phyloP scores from a whole-genome alignment of 371 early-diverging fungal species.

The Syncephalis fuscata region DNA sequence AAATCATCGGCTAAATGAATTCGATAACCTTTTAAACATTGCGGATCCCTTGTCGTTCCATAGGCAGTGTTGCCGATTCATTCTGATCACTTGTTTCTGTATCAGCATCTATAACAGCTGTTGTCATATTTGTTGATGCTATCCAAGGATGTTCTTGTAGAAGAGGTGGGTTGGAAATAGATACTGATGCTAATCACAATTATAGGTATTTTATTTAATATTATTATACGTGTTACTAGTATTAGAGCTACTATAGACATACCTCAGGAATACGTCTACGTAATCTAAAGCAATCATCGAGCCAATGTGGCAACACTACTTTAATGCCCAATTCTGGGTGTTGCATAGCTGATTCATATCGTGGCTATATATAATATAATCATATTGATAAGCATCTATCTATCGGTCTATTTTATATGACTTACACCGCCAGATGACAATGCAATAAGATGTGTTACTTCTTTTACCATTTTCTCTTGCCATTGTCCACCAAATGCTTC shows the following conservation, averaged over 20 bases:
- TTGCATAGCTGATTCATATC: conserved; percentile 19
- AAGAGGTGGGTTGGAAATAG: conserved; percentile 10
- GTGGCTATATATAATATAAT: background rate
- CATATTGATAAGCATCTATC: no score
- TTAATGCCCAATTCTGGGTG: conserved; percentile 10
- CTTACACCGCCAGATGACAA: conserved; percentile 25
- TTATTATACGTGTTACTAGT: conserved; percentile 1
- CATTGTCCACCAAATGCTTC: conserved; percentile 37
- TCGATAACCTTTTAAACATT: conserved; percentile 5
- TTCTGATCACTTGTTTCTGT: conserved; percentile 14
- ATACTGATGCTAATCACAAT: conserved; percentile 17
- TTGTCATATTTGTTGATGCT: conserved; percentile 9
- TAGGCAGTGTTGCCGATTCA: background rate
- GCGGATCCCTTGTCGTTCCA: background rate
- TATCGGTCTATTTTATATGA: background rate
- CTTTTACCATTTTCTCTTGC: conserved; percentile 15
- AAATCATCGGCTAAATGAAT: conserved; percentile 10
- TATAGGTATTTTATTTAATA: conserved; percentile 25
- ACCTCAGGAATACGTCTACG: conserved; percentile 26
- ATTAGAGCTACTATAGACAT: conserved; percentile 1
- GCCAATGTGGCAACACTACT: conserved; percentile 60
- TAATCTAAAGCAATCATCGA: conserved; percentile 51
- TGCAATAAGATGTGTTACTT: conserved; percentile 41
- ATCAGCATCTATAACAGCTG: conserved; percentile 13
- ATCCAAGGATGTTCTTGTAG: conserved; percentile 7